Conservation (phyloP, 2,329 filamentous ascomycete genomes). For the Drechslerella dactyloides region DNA sequence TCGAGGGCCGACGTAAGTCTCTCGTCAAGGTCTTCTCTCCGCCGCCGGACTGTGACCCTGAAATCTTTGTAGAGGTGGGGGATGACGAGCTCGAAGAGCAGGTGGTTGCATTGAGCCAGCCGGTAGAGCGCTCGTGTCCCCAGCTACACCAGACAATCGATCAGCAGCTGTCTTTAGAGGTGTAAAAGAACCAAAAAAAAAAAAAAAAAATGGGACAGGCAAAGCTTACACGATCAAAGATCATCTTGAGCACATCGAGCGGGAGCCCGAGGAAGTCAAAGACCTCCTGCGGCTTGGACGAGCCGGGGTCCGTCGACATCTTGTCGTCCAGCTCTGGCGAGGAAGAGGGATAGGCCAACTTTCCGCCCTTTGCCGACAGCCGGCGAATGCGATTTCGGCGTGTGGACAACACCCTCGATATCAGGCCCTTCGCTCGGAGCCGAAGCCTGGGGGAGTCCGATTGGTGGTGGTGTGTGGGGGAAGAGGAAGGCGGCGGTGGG, state of each 20-base stretch:
- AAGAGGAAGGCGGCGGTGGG: conserved; percentile 2
- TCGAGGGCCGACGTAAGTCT: conserved; percentile 45
- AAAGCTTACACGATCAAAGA: conserved; percentile 47
- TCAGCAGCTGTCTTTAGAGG: neutral
- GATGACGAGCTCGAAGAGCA: conserved; percentile 51
- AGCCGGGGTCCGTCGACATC: conserved; percentile 42
- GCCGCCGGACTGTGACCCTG: conserved; percentile 46
- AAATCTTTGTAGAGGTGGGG: conserved; percentile 51
- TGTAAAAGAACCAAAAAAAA: neutral
- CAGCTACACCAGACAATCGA: conserved; percentile 14
- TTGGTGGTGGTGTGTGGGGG: conserved; percentile 20
- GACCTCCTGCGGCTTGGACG: conserved; percentile 42
- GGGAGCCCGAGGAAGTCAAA: conserved; percentile 48
- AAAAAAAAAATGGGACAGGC: neutral
- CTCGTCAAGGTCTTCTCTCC: conserved; percentile 49
- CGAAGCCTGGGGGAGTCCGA: conserved; percentile 39
- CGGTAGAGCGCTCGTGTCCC: conserved; percentile 47
- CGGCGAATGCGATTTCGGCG: conserved; percentile 41
- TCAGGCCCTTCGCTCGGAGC: conserved; percentile 40
- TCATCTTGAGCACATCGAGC: conserved; percentile 49
- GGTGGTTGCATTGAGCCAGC: conserved; percentile 48
- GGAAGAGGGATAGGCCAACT: conserved; percentile 22
- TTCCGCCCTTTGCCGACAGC: conserved; percentile 44
- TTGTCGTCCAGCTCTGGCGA: conserved; percentile 23
- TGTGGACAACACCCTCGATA: conserved; percentile 49